phyloP scores from a whole-genome alignment of 2,329 filamentous ascomycete species.

The Capronia coronata region DNA sequence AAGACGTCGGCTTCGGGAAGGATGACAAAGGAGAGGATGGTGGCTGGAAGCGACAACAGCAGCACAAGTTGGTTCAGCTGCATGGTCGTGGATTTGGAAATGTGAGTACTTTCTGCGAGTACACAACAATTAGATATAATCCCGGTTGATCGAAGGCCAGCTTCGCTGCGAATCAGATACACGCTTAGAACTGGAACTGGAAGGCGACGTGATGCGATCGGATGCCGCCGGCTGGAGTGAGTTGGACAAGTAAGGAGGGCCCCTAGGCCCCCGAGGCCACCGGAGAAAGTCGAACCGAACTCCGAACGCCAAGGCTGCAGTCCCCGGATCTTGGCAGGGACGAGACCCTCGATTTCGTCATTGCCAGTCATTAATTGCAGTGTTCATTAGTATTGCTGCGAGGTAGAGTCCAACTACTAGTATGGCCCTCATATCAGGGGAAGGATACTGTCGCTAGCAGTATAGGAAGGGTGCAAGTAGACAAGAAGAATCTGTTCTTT shows the following conservation, averaged over 20 bases:
- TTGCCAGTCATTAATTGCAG: too few species aligned
- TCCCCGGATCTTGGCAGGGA: slow-evolving; percentile 20
- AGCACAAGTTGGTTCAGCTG: slow-evolving; percentile 4
- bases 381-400: too few species aligned
- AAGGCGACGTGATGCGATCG: not conserved
- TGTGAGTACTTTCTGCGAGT: too few species aligned
- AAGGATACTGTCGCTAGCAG: too few species aligned
- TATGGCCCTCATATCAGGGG: too few species aligned
- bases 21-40: slow-evolving; percentile 19
- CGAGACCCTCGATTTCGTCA: not conserved
- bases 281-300: too few species aligned
- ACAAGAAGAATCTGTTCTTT: too few species aligned
- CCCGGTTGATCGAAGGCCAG: not conserved
- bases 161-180: not conserved
- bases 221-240: not conserved
- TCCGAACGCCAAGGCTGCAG: not conserved
- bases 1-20: slow-evolving; percentile 24
- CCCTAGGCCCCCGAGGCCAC: too few species aligned
- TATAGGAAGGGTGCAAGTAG: too few species aligned
- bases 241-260: too few species aligned
- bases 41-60: slow-evolving; percentile 13
- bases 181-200: not conserved
- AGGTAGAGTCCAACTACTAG: too few species aligned
- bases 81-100: slow-evolving; percentile 9
- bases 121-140: not conserved